Conservation (phyloP, 768 basidiomycete genomes). For the Pleurotus salmoneostramineus region DNA sequence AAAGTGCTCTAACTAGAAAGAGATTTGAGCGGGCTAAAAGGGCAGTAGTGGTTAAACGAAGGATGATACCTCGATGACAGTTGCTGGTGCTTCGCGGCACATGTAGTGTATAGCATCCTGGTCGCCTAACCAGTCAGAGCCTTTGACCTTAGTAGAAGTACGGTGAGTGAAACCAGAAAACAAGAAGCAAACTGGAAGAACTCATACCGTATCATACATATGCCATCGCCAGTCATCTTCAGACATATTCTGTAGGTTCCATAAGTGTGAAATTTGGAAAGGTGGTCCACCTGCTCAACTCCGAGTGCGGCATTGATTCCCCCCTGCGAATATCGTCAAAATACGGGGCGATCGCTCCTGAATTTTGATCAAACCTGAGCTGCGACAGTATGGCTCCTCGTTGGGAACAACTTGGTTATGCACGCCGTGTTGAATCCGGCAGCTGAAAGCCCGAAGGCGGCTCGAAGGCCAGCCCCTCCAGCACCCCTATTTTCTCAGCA, state of each 20-base stretch:
- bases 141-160: conserved; percentile 72
- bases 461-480: conserved; percentile 95
- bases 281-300: conserved; percentile 35
- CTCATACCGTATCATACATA: conserved; percentile 88
- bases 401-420: conserved; percentile 98
- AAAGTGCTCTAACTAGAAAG: conserved; percentile 85
- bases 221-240: conserved; percentile 99
- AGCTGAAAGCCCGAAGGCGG: conserved; percentile 96
- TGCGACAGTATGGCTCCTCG: conserved; percentile 96
- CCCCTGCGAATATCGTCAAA: conserved; percentile 46
- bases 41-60: background rate
- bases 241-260: conserved; percentile 79
- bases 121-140: conserved; percentile 99
- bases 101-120: conserved; percentile 99
- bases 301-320: conserved; percentile 97
- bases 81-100: conserved; percentile 93
- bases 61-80: conserved; percentile 70
- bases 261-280: conserved; percentile 6
- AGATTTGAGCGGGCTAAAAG: background rate
- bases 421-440: conserved; percentile 98
- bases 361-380: conserved; percentile 64
- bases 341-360: background rate
- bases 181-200: background rate
- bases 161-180: conserved; percentile 7
- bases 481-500: conserved; percentile 63